Conservation (phyloP, 169 alveolate species). For the Babesia sp. region DNA sequence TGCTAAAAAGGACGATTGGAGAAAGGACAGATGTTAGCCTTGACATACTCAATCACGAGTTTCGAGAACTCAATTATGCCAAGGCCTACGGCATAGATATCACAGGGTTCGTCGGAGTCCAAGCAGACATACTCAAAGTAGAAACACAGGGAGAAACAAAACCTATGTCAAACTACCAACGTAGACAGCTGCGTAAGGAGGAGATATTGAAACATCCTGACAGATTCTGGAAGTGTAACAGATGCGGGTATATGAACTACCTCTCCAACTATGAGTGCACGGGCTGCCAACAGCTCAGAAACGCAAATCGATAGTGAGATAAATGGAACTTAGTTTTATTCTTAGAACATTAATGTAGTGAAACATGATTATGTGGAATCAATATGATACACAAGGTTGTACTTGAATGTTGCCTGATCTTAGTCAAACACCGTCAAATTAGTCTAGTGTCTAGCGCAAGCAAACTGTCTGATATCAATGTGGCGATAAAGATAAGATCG, state of each 20-base stretch:
- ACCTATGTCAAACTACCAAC: constrained; percentile 12
- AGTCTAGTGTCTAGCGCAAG: too few relatives aligned
- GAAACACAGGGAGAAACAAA: constrained; percentile 11
- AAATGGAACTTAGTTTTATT: too few relatives aligned
- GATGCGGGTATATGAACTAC: constrained; percentile 56
- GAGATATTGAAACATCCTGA: constrained; percentile 45
- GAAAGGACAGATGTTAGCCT: constrained; percentile 6
- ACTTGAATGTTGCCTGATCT: too few relatives aligned
- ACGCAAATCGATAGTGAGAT: constrained; percentile 8
- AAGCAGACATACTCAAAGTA: constrained; percentile 31
- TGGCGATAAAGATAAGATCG: too few relatives aligned
- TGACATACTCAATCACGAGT: constrained; percentile 26
- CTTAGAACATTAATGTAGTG: too few relatives aligned
- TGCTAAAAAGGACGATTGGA: constrained; percentile 1
- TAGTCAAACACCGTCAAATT: too few relatives aligned
- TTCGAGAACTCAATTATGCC: constrained; percentile 22
- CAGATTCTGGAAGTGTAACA: constrained; percentile 67
- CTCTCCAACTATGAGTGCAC: constrained; percentile 56
- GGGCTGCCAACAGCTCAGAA: constrained; percentile 37
- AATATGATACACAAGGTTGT: too few relatives aligned
- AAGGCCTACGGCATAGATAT: constrained; percentile 62
- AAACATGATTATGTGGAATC: too few relatives aligned
- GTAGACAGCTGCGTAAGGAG: constrained; percentile 24
- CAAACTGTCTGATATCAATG: too few relatives aligned
- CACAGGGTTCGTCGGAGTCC: constrained; percentile 39